Percentiles rank a stretch among this genome's conserved stretches.
Evolutionary conservation across 2,329 filamentous ascomycete genomes (phyloP).

Genomic region (Fusarium mundagurra): DNA sequence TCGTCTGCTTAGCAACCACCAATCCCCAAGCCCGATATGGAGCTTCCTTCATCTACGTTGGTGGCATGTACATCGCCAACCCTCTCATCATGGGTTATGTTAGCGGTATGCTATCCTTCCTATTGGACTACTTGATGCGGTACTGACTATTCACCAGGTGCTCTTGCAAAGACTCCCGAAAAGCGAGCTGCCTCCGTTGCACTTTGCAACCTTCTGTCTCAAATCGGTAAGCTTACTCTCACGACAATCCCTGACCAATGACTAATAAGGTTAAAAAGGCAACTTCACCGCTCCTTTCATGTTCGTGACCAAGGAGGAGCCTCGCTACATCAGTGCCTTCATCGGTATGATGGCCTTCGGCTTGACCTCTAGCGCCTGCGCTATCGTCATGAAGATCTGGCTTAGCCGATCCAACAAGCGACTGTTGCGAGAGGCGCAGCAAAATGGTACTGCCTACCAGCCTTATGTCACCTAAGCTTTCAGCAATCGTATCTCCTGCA

Average conservation of each 20-base stretch:
- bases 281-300: conserved; percentile 19
- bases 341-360: conserved; percentile 21
- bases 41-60: conserved; percentile 4
- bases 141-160: neutral
- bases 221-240: neutral
- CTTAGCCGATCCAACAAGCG: conserved; percentile 10
- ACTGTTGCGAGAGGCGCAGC: conserved; percentile 6
- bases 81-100: conserved; percentile 20
- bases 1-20: neutral
- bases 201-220: conserved; percentile 1
- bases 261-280: no score
- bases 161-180: conserved; percentile 1
- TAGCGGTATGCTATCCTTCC: neutral
- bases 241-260: no score
- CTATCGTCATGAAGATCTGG: conserved; percentile 11
- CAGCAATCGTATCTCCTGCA: no score
- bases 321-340: conserved; percentile 16
- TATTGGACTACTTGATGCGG: accelerated
- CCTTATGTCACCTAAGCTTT: neutral
- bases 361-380: neutral
- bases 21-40: conserved; percentile 1
- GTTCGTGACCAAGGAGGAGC: conserved; percentile 10
- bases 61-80: conserved; percentile 16
- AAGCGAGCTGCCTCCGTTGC: conserved; percentile 16
- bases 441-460: conserved; percentile 11